Conservation (phyloP, 1,139 yeast species). For the Kurtzmaniella quercitrusa region DNA sequence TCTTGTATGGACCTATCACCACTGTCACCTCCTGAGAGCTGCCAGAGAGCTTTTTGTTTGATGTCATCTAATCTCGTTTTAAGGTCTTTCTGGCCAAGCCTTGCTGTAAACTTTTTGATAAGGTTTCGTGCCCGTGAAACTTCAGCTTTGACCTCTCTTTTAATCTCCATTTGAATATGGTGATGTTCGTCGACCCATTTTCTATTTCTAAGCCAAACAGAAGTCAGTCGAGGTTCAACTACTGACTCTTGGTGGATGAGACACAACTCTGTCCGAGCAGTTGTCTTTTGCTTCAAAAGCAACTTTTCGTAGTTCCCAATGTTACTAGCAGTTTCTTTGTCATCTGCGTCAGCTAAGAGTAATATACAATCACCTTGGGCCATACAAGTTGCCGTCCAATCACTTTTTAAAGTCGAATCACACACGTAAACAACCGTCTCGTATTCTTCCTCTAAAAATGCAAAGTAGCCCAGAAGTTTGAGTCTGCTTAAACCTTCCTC, state of each 20-base stretch:
- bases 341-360: conserved; percentile 63
- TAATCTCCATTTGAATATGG: conserved; percentile 65
- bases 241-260: conserved; percentile 77
- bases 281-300: conserved; percentile 69
- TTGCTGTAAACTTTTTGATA: conserved; percentile 37
- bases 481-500: conserved; percentile 75
- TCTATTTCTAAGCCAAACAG: conserved; percentile 77
- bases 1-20: conserved; percentile 7
- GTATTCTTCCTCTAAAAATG: conserved; percentile 85
- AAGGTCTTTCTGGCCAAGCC: conserved; percentile 31
- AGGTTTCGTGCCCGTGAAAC: conserved; percentile 15
- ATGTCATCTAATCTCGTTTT: conserved; percentile 31
- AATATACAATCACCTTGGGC: conserved; percentile 91
- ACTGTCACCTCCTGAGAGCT: conserved; percentile 14
- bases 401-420: conserved; percentile 76
- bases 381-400: conserved; percentile 91
- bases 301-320: conserved; percentile 85
- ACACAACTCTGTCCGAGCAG: conserved; percentile 86
- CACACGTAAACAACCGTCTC: conserved; percentile 86
- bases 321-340: conserved; percentile 58
- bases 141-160: conserved; percentile 15
- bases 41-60: conserved; percentile 12
- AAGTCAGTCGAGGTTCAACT: conserved; percentile 83
- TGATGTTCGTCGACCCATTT: conserved; percentile 93
- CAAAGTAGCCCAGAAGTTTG: conserved; percentile 83